Base-by-base conservation (phyloP, 1,139 yeast genomes). In the Suzukiozyma palmioleophila region DNA sequence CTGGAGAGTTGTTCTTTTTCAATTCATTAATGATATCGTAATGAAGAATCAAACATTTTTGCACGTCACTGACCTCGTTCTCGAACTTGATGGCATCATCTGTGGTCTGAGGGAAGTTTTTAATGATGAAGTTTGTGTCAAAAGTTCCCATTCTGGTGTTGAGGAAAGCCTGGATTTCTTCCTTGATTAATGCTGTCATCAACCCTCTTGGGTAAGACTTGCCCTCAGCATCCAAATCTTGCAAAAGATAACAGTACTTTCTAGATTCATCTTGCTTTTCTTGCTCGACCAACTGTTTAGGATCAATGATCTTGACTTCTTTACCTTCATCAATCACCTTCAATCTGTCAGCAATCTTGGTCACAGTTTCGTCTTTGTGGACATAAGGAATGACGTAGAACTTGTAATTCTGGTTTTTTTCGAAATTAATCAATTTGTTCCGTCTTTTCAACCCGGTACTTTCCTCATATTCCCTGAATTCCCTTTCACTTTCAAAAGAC, bases 81-180 rank as follows among this genome's bases (percentile, higher is more conserved):
- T 77, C 83, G 49, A 77, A 77, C 49, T 75, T 77, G 42, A 80
- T 75, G 9, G 86, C 85, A 46, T 81, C 87, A 35, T 72, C 73
- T 29, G 83, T 72, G 16, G 67, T 62, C 45, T 68, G 75, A 4
- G 88, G 87, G 49, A 77, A 81, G 51, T 79, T 75, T 28, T 69
- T 56, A 38, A 77, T 52, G 3, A 80, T 51, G 36, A 76, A 69
- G 33, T 71, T 66, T 13, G 76, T 69, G 37, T 67, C 71, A 39
- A 63, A 62, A 15, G 66, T 65, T 2, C 76, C 73, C 15, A 65
- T 62, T 15, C 72, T 59, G 8, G 75, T 69, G 44, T 67, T 60
- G 43, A 67, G 53, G 39, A 66, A 59, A 13, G 61, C 58, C 15
- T 58, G 49, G 27, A 80, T 53, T 43, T 75, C 75, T 43, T 72